These are phyloP conservation scores for Phyllosticta citrichinensis DNA, from an alignment of 2,329 filamentous ascomycete species.

Conservation along the genomic window DNA sequence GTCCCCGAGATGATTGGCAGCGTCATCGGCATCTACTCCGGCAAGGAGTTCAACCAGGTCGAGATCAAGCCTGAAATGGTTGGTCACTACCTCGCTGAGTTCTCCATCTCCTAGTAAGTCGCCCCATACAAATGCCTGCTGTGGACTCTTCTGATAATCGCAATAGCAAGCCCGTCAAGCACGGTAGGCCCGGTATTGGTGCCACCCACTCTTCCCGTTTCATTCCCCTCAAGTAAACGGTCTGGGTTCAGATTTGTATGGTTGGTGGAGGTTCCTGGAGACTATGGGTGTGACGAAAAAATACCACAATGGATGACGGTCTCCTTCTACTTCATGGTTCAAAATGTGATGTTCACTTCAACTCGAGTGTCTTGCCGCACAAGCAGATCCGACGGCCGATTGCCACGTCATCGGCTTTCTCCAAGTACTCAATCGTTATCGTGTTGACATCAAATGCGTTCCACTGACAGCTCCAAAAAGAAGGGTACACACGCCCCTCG, in stretches of 20 bases:
- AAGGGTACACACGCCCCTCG: too few species aligned
- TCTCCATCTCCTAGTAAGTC: slow-evolving; percentile 99
- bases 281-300: slow-evolving; percentile 29
- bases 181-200: slow-evolving; percentile 99
- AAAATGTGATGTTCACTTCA: background rate
- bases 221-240: slow-evolving; percentile 94
- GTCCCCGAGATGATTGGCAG: slow-evolving; percentile 99
- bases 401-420: too few species aligned
- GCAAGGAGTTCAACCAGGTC: slow-evolving; percentile 99
- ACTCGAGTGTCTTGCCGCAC: background rate
- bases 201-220: slow-evolving; percentile 99
- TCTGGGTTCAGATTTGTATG: slow-evolving; percentile 30
- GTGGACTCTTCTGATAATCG: slow-evolving; percentile 41
- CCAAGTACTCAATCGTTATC: background rate
- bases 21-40: slow-evolving; percentile 98
- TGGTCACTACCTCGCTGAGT: slow-evolving; percentile 97
- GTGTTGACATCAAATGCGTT: background rate
- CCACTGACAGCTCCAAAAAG: too few species aligned
- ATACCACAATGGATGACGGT: background rate
- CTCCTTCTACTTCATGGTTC: background rate
- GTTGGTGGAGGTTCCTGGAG: slow-evolving; percentile 25
- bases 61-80: slow-evolving; percentile 99
- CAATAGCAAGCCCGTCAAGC: slow-evolving; percentile 95
- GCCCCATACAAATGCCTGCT: too few species aligned
- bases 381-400: too few species aligned